Conservation (phyloP, 345 rosid genomes). For the Citrus sp. region DNA sequence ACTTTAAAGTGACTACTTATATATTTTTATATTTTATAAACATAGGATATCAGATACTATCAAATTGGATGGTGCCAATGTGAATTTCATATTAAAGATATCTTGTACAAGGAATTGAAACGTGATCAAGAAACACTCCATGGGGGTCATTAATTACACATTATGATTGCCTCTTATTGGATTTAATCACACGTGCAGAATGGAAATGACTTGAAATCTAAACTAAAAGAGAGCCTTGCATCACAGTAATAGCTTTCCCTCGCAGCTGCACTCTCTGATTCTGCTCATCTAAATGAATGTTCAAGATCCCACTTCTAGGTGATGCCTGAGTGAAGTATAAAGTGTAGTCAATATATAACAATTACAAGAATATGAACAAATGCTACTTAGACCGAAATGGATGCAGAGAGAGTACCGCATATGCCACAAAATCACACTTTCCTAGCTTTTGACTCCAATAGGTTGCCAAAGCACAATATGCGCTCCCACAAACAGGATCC, state of each 20-base stretch:
- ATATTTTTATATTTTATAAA: too few species aligned
- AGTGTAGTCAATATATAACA: neutral
- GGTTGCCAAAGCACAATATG: slow-evolving; percentile 68
- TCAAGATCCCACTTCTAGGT: slow-evolving; percentile 53
- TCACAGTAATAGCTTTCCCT: slow-evolving; percentile 62
- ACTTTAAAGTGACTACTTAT: too few species aligned
- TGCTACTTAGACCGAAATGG: neutral
- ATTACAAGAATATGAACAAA: too few species aligned
- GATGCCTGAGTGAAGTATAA: slow-evolving; percentile 47
- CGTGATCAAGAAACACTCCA: neutral
- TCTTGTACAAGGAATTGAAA: neutral
- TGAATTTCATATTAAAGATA: neutral
- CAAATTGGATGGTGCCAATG: neutral
- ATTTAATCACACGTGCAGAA: neutral
- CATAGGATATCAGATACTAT: too few species aligned
- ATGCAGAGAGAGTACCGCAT: slow-evolving; percentile 37
- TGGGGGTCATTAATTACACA: neutral
- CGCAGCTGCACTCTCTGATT: slow-evolving; percentile 56
- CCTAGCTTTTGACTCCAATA: slow-evolving; percentile 72
- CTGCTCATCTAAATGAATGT: slow-evolving; percentile 46
- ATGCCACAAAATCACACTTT: slow-evolving; percentile 56
- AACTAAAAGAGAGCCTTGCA: slow-evolving; percentile 63
- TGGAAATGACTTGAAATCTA: slow-evolving; percentile 18
- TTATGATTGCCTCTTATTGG: neutral
- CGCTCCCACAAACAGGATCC: slow-evolving; percentile 88